Evolutionary conservation across 352 stramenopile species (phyloP).

Genomic region (Pythium angustatum): DNA sequence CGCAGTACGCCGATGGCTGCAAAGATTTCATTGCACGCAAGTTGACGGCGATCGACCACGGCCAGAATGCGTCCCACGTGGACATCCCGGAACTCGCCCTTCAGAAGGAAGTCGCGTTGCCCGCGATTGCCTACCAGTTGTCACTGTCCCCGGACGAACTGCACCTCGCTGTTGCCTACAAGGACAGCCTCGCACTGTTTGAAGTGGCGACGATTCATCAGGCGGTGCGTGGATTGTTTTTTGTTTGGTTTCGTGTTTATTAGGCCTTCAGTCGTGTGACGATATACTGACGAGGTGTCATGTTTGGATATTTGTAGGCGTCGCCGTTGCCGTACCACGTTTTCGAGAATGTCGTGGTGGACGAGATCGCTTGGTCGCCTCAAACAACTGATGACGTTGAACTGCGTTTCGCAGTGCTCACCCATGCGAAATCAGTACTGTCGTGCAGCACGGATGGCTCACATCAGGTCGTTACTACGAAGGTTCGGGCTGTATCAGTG

Average conservation of each 20-base stretch:
- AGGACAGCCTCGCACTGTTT: constrained; percentile 47
- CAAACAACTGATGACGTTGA: constrained; percentile 18
- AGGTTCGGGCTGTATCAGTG: constrained; percentile 22
- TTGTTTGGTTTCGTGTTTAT: no score
- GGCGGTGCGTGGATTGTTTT: constrained; percentile 41
- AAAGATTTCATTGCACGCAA: constrained; percentile 47
- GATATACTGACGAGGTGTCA: no score
- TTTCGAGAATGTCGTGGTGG: constrained; percentile 37
- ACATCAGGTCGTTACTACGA: constrained; percentile 25
- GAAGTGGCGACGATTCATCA: constrained; percentile 55
- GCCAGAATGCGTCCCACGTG: constrained; percentile 49
- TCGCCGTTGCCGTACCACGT: constrained; percentile 39
- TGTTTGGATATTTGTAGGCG: constrained; percentile 26
- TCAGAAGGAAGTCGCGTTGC: constrained; percentile 39
- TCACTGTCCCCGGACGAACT: constrained; percentile 56
- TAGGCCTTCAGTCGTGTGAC: no score
- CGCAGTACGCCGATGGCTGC: constrained; percentile 36
- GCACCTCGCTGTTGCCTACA: constrained; percentile 53
- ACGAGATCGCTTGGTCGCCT: constrained; percentile 57
- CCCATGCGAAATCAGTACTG: constrained; percentile 39
- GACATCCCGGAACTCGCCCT: constrained; percentile 43
- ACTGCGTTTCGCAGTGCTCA: constrained; percentile 42
- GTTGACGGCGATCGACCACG: constrained; percentile 55
- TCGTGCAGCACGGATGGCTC: constrained; percentile 40
- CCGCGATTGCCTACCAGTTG: constrained; percentile 48